Conservation (phyloP, 2,329 filamentous ascomycete species). For the Waltergamsia citrina region DNA sequence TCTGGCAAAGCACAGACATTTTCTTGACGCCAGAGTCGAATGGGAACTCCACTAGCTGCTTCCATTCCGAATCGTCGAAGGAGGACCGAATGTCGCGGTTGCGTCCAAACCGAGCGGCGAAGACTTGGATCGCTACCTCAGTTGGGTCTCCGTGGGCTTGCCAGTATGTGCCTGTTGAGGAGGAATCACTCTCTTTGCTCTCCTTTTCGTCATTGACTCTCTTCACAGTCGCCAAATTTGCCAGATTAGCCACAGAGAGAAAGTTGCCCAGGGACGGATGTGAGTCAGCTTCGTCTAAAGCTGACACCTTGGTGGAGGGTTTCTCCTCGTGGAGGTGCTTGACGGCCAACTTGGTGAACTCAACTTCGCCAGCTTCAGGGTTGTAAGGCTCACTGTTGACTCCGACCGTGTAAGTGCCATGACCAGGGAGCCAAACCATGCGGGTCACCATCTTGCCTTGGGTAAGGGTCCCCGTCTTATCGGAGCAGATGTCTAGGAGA, state of each 20-base stretch:
- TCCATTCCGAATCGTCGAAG: slow-evolving; percentile 42
- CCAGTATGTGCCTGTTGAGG: background rate
- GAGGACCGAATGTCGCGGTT: slow-evolving; percentile 31
- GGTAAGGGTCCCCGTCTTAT: slow-evolving; percentile 23
- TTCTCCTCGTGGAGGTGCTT: slow-evolving; percentile 7
- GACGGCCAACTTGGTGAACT: slow-evolving; percentile 8
- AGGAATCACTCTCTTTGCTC: background rate
- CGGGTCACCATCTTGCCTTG: slow-evolving; percentile 18
- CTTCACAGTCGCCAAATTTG: slow-evolving; percentile 51
- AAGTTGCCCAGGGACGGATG: slow-evolving; percentile 34
- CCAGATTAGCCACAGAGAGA: slow-evolving; percentile 48
- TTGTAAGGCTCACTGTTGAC: slow-evolving; percentile 18
- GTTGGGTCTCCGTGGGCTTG: slow-evolving; percentile 25
- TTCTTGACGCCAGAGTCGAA: slow-evolving; percentile 70
- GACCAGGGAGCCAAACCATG: slow-evolving; percentile 19
- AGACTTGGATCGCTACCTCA: slow-evolving; percentile 68
- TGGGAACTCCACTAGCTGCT: slow-evolving; percentile 56
- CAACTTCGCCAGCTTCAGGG: slow-evolving; percentile 13
- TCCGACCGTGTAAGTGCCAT: slow-evolving; percentile 21
- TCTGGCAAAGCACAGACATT: slow-evolving; percentile 61
- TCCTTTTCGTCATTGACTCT: background rate
- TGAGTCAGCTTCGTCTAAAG: slow-evolving; percentile 26
- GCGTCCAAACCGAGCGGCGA: slow-evolving; percentile 59
- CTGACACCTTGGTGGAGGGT: slow-evolving; percentile 9
- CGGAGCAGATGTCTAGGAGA: slow-evolving; percentile 16